Evolutionary conservation across 495 filamentous ascomycete genomes (phyloP).

Genomic region (Copromyces sp.): DNA sequence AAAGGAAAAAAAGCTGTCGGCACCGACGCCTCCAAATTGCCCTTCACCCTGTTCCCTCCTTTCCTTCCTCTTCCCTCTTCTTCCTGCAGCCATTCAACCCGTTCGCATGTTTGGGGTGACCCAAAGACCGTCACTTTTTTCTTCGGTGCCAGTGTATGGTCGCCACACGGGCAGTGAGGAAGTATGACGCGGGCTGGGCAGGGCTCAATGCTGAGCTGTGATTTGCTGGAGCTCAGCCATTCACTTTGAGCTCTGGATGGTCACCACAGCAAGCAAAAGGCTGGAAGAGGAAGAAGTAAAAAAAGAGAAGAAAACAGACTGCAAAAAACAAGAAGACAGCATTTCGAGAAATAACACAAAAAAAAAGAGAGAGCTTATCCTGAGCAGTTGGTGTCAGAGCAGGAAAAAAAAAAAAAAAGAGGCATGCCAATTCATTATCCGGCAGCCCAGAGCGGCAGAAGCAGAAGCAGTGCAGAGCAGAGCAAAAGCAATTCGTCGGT

Average conservation of each 20-base stretch:
- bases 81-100: neutral
- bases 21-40: neutral
- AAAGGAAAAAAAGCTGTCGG: neutral
- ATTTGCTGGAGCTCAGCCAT: neutral
- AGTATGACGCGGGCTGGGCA: neutral
- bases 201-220: neutral
- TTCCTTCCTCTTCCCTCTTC: neutral
- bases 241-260: neutral
- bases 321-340: neutral
- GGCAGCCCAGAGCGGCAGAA: neutral
- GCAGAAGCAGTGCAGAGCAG: neutral
- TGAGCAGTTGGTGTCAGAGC: neutral
- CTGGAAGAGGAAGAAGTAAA: neutral
- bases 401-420: neutral
- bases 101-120: neutral
- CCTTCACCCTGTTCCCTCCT: neutral
- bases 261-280: neutral
- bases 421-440: neutral
- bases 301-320: neutral
- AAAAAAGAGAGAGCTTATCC: neutral
- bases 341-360: neutral
- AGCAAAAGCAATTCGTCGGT: neutral
- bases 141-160: neutral
- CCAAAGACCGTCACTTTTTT: neutral
- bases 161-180: neutral